phyloP scores from a whole-genome alignment of 2,329 filamentous ascomycete species.

The Calonectria honghensis region DNA sequence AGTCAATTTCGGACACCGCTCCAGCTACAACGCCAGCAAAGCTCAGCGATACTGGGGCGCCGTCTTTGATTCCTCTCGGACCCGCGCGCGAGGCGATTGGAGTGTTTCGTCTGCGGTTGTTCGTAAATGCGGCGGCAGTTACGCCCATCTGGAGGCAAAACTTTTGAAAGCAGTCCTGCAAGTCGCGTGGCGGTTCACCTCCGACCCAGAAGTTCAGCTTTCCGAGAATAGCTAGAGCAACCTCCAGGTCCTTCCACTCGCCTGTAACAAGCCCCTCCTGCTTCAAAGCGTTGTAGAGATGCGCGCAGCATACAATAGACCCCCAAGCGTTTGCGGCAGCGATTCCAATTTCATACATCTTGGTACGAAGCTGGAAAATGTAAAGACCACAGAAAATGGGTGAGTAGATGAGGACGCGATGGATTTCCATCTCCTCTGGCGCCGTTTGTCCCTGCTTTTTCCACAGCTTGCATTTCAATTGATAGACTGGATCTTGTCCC shows the following conservation, averaged over 20 bases:
- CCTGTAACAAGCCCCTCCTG: slow-evolving; percentile 54
- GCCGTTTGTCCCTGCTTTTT: neutral
- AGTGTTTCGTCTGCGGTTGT: neutral
- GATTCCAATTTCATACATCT: slow-evolving; percentile 59
- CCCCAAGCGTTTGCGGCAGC: slow-evolving; percentile 62
- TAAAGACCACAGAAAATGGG: slow-evolving; percentile 63
- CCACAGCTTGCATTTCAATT: neutral
- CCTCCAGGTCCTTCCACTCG: slow-evolving; percentile 65
- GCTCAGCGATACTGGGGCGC: slow-evolving; percentile 58
- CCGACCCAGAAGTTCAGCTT: slow-evolving; percentile 61
- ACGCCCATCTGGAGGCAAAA: slow-evolving; percentile 63
- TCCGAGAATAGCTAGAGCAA: slow-evolving; percentile 55
- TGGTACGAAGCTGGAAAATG: slow-evolving; percentile 59
- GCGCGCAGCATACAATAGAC: slow-evolving; percentile 60
- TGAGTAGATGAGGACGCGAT: slow-evolving; percentile 59
- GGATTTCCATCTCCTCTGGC: slow-evolving; percentile 22
- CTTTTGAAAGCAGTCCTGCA: slow-evolving; percentile 60
- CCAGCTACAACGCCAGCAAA: slow-evolving; percentile 60
- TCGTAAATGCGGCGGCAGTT: slow-evolving; percentile 49
- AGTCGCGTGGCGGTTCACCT: slow-evolving; percentile 55
- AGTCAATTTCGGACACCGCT: slow-evolving; percentile 48
- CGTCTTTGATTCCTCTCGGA: slow-evolving; percentile 56
- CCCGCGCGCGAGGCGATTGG: slow-evolving; percentile 49
- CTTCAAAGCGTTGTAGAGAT: slow-evolving; percentile 65
- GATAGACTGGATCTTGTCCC: neutral